These are phyloP conservation scores for Hansenula sp. DNA, from an alignment of 1,139 yeast genomes.

Conservation along the genomic window DNA sequence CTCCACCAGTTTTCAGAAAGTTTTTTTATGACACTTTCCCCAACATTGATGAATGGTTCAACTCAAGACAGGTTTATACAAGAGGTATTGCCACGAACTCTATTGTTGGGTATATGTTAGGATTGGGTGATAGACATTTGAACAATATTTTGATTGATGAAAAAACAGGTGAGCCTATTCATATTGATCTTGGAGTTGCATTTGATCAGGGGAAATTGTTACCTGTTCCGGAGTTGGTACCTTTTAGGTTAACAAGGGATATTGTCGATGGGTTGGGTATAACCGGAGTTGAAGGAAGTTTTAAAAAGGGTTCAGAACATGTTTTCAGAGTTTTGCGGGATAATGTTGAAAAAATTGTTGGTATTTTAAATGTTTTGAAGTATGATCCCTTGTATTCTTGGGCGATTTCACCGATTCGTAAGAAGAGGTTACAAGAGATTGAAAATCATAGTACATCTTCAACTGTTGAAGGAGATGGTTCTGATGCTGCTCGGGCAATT, in stretches of 20 bases:
- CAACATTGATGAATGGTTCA: slow-evolving; percentile 71
- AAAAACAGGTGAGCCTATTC: slow-evolving; percentile 84
- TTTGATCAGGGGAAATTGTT: slow-evolving; percentile 87
- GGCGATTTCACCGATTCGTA: slow-evolving; percentile 73
- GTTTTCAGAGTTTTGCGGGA: slow-evolving; percentile 65
- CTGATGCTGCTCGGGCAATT: slow-evolving; percentile 81
- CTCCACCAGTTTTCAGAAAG: slow-evolving; percentile 64
- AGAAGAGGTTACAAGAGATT: slow-evolving; percentile 48
- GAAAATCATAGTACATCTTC: slow-evolving; percentile 15
- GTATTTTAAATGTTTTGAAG: slow-evolving; percentile 79
- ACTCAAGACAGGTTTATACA: slow-evolving; percentile 59
- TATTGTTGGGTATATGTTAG: slow-evolving; percentile 81
- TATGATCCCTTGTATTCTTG: slow-evolving; percentile 94
- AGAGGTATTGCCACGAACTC: slow-evolving; percentile 84
- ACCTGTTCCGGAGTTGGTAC: slow-evolving; percentile 89
- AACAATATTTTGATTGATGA: slow-evolving; percentile 84
- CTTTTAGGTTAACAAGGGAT: slow-evolving; percentile 88
- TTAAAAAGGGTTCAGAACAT: slow-evolving; percentile 67
- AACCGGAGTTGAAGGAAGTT: slow-evolving; percentile 75
- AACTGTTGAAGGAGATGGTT: slow-evolving; percentile 47
- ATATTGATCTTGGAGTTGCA: slow-evolving; percentile 94
- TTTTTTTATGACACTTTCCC: slow-evolving; percentile 71
- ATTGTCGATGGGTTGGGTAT: slow-evolving; percentile 91
- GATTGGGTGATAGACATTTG: slow-evolving; percentile 94
- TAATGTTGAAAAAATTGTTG: slow-evolving; percentile 66